phyloP scores from a whole-genome alignment of 2,329 filamentous ascomycete species.

The Nothophoma quercina region DNA sequence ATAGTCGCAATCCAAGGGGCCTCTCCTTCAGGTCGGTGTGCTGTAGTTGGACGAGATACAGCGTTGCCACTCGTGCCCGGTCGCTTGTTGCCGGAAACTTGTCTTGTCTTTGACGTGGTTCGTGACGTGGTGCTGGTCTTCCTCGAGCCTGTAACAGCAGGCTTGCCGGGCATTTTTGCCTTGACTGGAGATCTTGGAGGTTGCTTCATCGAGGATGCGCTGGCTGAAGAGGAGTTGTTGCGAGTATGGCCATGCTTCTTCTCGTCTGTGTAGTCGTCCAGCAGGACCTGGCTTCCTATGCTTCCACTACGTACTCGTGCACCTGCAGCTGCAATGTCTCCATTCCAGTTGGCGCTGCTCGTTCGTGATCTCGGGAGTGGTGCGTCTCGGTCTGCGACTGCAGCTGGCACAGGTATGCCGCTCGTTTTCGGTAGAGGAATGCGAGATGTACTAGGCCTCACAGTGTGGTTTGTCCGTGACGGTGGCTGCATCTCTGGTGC shows the following conservation, averaged over 20 bases:
- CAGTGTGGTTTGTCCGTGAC: conserved; percentile 60
- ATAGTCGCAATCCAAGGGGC: conserved; percentile 94
- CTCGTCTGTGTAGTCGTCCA: conserved; percentile 56
- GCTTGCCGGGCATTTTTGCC: conserved; percentile 50
- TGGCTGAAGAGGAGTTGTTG: conserved; percentile 32
- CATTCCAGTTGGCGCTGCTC: conserved; percentile 64
- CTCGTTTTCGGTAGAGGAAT: conserved; percentile 88
- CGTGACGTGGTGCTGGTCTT: conserved; percentile 40
- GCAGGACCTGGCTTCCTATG: conserved; percentile 59
- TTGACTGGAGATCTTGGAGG: conserved; percentile 49
- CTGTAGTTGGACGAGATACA: conserved; percentile 62
- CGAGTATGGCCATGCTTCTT: conserved; percentile 25
- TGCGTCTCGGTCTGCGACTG: conserved; percentile 77
- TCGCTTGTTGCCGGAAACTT: conserved; percentile 53
- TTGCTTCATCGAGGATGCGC: conserved; percentile 39
- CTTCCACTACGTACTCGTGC: conserved; percentile 75
- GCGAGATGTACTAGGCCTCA: conserved; percentile 68
- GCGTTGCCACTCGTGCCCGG: conserved; percentile 70
- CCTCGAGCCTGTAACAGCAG: conserved; percentile 44
- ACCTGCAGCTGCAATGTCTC: conserved; percentile 67
- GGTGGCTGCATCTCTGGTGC: conserved; percentile 60
- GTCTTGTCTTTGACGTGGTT: conserved; percentile 47
- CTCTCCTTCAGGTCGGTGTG: conserved; percentile 85
- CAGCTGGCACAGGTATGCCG: conserved; percentile 75
- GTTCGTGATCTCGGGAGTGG: conserved; percentile 68